Percentiles rank a stretch among this genome's conserved stretches.
Evolutionary conservation across 306 rosid genomes (phyloP).

Genomic region (Vicia faba): DNA sequence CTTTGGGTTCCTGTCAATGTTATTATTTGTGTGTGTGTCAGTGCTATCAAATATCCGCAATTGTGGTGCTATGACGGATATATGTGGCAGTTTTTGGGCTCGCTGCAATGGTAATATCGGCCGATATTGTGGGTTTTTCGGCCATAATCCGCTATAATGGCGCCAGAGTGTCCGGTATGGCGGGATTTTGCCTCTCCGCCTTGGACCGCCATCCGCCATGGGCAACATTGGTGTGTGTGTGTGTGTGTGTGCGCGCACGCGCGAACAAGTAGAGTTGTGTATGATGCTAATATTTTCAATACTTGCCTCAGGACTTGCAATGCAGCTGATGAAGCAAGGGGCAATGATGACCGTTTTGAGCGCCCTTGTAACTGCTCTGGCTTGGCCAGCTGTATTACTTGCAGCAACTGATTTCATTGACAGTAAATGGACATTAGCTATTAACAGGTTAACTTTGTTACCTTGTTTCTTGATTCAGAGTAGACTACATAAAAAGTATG

Average conservation of each 20-base stretch:
- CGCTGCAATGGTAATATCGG: too few species aligned
- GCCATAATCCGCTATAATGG: too few species aligned
- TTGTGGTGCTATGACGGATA: too few species aligned
- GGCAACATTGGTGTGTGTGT: neutral
- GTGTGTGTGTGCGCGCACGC: neutral
- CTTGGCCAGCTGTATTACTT: conserved; percentile 68
- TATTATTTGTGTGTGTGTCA: conserved; percentile 12
- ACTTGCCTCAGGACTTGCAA: conserved; percentile 54
- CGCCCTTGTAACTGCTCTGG: conserved; percentile 63
- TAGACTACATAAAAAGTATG: conserved; percentile 13
- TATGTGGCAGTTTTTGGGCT: too few species aligned
- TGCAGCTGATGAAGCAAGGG: conserved; percentile 72
- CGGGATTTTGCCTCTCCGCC: too few species aligned
- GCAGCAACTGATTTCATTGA: conserved; percentile 69
- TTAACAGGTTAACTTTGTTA: conserved; percentile 54
- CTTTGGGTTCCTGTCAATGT: conserved; percentile 16
- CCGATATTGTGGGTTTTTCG: too few species aligned
- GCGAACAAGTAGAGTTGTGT: neutral
- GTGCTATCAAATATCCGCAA: too few species aligned
- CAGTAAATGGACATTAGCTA: conserved; percentile 72
- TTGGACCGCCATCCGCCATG: too few species aligned
- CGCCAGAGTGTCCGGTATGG: too few species aligned
- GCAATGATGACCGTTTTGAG: conserved; percentile 76
- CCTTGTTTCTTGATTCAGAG: conserved; percentile 28
- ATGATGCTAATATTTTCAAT: conserved; percentile 31